Percentiles rank a stretch among this genome's conserved stretches.
phyloP scores from a whole-genome alignment of 495 filamentous ascomycete species.

The Rhypophila decipiens region DNA sequence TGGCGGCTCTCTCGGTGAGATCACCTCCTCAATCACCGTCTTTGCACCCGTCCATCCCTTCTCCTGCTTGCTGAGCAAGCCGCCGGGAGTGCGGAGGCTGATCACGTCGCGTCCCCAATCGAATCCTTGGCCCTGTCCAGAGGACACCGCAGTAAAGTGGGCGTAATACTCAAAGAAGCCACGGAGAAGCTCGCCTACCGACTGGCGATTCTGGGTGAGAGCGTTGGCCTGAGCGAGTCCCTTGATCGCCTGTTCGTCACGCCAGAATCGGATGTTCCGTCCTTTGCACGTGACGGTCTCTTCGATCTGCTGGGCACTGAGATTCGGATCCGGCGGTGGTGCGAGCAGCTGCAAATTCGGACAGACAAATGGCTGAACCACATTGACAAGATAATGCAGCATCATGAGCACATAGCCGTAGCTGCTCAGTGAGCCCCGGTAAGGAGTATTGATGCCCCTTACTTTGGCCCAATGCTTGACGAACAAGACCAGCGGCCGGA shows the following conservation, averaged over 20 bases:
- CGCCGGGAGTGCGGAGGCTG: constrained; percentile 63
- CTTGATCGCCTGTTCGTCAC: constrained; percentile 57
- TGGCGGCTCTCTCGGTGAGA: constrained; percentile 1
- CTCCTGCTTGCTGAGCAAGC: constrained; percentile 58
- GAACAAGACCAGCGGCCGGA: constrained; percentile 69
- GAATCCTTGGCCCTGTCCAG: constrained; percentile 44
- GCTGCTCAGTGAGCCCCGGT: constrained; percentile 71
- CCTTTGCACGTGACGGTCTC: constrained; percentile 45
- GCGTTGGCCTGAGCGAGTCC: constrained; percentile 41
- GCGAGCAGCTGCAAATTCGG: constrained; percentile 65
- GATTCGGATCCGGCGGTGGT: constrained; percentile 33
- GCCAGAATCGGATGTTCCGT: constrained; percentile 59
- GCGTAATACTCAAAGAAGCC: constrained; percentile 83
- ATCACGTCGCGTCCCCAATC: constrained; percentile 65
- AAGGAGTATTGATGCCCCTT: constrained; percentile 74
- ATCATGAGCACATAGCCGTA: constrained; percentile 91
- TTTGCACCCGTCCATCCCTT: constrained; percentile 76
- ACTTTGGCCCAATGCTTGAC: constrained; percentile 80
- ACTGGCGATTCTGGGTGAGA: constrained; percentile 53
- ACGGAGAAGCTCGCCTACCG: constrained; percentile 58
- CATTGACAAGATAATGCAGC: constrained; percentile 80
- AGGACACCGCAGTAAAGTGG: constrained; percentile 38
- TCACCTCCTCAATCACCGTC: constrained; percentile 36
- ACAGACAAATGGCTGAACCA: constrained; percentile 68
- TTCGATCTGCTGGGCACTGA: constrained; percentile 33